Base-by-base conservation (phyloP, 345 rosid species). In the Ceriops tagal region DNA sequence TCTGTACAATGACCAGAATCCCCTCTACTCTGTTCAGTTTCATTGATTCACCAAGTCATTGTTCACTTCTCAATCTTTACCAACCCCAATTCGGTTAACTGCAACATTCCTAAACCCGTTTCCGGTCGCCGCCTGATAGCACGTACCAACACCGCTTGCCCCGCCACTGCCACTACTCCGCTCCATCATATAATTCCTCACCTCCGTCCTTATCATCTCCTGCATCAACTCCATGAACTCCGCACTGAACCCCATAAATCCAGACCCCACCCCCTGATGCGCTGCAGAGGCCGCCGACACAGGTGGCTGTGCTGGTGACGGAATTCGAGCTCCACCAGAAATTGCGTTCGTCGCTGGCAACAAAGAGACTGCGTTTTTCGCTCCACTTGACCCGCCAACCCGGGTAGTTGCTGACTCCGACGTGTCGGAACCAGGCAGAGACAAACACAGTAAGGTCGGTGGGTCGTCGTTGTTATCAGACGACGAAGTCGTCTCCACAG, bases 181-280 rank as follows among this genome's bases (percentile, higher is more conserved):
- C 72, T 86, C 93, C 72, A 83, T 69, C 98, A 93, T 87, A 75
- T 89, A 93, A 64, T 76, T 88, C 78, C 88, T 88, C 76, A 93
- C 97, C 73, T 93, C 98, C 64, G 63, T 80, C 75, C 79, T 91
- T 65, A 93, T 84, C 97, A 93, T 93, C 53, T 93, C 98, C 26
- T 93, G 95, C 83, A 93, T 78, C 79, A 88, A 90, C 69, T 79
- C 84, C 89, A 89, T 83, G 37, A 93, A 86, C 61, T 93, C 97
- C 24, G 82, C 74, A 30, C 82, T 83, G 20, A 86, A 88, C 56
- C 93, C 92, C 39, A 78, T 64, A 30, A 83, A 73, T 21, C 82
- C 93, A 11, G 63, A 37, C 28, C 71, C 80, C 37, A 22, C 71
- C 8, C 35, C 75, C 81, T 1, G 79, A 64, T 39, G n/a, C 4